phyloP scores from a whole-genome alignment of 805 yeast species.

The Starmerella riodocensis region DNA sequence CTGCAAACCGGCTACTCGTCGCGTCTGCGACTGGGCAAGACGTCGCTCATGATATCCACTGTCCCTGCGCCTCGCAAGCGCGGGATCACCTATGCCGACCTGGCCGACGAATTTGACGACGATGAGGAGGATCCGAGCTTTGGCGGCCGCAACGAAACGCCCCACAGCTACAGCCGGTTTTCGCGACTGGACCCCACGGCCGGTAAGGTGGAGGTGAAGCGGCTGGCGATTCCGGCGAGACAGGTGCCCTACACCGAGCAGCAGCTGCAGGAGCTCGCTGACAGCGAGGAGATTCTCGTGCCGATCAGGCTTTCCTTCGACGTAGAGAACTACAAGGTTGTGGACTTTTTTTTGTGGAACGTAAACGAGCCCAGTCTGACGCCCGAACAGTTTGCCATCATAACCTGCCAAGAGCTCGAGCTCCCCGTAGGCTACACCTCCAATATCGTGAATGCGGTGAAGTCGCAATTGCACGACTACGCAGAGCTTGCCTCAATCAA shows the following conservation, averaged over 20 bases:
- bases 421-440: constrained; percentile 47
- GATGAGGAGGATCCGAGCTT: constrained; percentile 32
- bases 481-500: constrained; percentile 49
- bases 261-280: constrained; percentile 31
- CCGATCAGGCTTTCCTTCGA: constrained; percentile 57
- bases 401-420: constrained; percentile 73
- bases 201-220: constrained; percentile 25
- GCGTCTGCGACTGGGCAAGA: constrained; percentile 58
- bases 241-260: constrained; percentile 29
- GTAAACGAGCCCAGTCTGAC: constrained; percentile 48
- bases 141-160: constrained; percentile 14
- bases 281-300: constrained; percentile 36
- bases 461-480: constrained; percentile 68
- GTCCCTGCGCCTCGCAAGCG: constrained; percentile 67
- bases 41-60: constrained; percentile 58
- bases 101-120: constrained; percentile 51
- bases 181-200: constrained; percentile 19
- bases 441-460: constrained; percentile 59
- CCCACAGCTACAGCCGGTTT: constrained; percentile 10
- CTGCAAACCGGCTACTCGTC: constrained; percentile 60
- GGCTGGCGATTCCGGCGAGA: constrained; percentile 32
- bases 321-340: constrained; percentile 38
- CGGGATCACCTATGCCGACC: constrained; percentile 70
- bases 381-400: constrained; percentile 61
- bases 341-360: constrained; percentile 67